Conservation (phyloP, 2,329 filamentous ascomycete genomes). For the Pseudocercospora vitis region DNA sequence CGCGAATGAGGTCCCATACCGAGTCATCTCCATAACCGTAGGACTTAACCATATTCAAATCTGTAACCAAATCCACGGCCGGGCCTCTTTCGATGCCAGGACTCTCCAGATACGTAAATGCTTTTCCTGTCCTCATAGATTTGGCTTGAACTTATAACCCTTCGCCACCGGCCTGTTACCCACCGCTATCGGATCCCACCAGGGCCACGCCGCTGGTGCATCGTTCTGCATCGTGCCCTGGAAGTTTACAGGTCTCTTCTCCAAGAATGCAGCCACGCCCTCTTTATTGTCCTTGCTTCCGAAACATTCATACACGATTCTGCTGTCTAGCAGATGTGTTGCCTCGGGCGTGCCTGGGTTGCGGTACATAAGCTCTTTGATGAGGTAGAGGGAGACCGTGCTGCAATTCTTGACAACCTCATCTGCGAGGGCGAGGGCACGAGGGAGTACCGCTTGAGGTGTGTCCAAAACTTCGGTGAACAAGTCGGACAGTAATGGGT, state of each 20-base stretch:
- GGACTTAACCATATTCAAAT: too few relatives aligned
- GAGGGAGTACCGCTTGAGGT: conserved; percentile 61
- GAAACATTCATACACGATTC: conserved; percentile 63
- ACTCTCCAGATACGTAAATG: too few relatives aligned
- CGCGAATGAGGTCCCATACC: too few relatives aligned
- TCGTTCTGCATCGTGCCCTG: conserved; percentile 61
- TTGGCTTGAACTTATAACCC: conserved; percentile 31
- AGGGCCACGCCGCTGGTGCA: conserved; percentile 62
- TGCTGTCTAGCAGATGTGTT: conserved; percentile 68
- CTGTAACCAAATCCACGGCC: too few relatives aligned
- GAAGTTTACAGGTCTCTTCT: conserved; percentile 67
- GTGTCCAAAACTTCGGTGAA: conserved; percentile 65
- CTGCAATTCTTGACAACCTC: conserved; percentile 69
- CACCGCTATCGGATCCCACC: conserved; percentile 63
- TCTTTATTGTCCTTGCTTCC: conserved; percentile 64
- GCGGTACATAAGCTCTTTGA: conserved; percentile 70
- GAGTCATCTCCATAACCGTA: too few relatives aligned
- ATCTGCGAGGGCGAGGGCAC: conserved; percentile 65
- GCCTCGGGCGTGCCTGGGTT: conserved; percentile 62
- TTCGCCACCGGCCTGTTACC: conserved; percentile 41
- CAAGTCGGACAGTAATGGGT: conserved; percentile 55
- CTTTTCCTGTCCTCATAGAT: too few relatives aligned
- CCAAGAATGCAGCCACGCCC: conserved; percentile 66
- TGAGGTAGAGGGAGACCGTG: conserved; percentile 62
- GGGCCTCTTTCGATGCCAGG: too few relatives aligned